Percentiles rank a stretch among this genome's conserved stretches.
These are phyloP conservation scores for Gymnopilus dilepis DNA, from an alignment of 768 basidiomycete genomes.

Conservation along the genomic window DNA sequence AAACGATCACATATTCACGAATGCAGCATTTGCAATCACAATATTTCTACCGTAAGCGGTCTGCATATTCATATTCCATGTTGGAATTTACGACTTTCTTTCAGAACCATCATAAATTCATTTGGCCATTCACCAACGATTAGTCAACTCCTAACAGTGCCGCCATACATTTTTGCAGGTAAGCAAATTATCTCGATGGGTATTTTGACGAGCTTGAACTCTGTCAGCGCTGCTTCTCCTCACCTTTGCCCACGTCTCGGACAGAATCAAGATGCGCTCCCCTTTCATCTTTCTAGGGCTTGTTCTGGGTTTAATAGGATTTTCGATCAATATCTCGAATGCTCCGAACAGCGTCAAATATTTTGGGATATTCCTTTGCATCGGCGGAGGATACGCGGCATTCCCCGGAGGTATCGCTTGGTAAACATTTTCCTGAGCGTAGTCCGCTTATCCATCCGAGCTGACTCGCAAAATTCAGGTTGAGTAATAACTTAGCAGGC, in stretches of 20 bases:
- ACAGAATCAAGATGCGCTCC: slow-evolving; percentile 56
- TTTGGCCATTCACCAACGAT: slow-evolving; percentile 63
- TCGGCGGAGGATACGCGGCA: slow-evolving; percentile 64
- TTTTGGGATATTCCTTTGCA: slow-evolving; percentile 73
- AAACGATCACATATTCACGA: not conserved
- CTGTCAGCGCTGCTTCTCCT: slow-evolving; percentile 55
- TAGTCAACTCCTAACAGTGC: slow-evolving; percentile 70
- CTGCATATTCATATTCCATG: not conserved
- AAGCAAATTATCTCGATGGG: slow-evolving; percentile 25
- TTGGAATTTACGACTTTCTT: not conserved
- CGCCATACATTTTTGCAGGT: slow-evolving; percentile 71
- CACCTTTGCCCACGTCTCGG: slow-evolving; percentile 61
- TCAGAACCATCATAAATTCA: slow-evolving; percentile 61
- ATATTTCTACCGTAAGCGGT: slow-evolving; percentile 68
- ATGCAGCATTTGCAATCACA: slow-evolving; percentile 65
- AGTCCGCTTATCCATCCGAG: no score
- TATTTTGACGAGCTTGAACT: not conserved
- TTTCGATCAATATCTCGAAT: slow-evolving; percentile 65
- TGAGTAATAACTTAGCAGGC: slow-evolving; percentile 68
- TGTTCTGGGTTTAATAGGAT: slow-evolving; percentile 58
- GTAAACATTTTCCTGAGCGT: slow-evolving; percentile 35
- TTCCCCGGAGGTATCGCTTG: slow-evolving; percentile 68
- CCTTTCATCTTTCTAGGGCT: slow-evolving; percentile 63
- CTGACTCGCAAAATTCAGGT: slow-evolving; percentile 42
- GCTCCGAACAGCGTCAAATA: slow-evolving; percentile 63